Base-by-base conservation (phyloP, 306 rosid species). In the Cotoneaster glaucophyllus region DNA sequence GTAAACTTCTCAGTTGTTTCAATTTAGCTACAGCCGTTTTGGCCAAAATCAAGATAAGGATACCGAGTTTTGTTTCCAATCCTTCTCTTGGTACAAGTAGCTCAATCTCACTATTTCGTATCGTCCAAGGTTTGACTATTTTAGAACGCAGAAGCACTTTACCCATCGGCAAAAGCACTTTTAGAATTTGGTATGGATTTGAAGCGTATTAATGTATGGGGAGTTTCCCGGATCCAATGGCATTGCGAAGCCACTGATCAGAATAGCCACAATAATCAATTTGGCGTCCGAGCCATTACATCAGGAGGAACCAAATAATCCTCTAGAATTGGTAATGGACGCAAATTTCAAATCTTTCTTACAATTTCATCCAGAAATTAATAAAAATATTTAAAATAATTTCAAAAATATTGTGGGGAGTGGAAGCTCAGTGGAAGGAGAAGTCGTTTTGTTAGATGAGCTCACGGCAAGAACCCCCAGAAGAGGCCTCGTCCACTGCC, bases 341-440 rank as follows among this genome's bases (percentile, higher is more conserved):
- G 93, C 89, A 81, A 31, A 3, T 22, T 10, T 57, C 28, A 58
- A 4, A 11, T 24, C 0, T 0, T 59, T 12, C 3, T 24, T 0
- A 9, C 6, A 45, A 17, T 28, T 63, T 63, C 4, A 63, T 1
- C 8, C 8, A 48, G 6, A 32, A 2, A 52, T 34, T 34, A 34
- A 32, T 32, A 32, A 45, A 45, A 45, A 45, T 14, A 45, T 4
- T 45, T 45, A 1, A 45, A 0, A 45, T 14, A 14, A 15, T 1
- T 48, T 48, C 54, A 48, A 15, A 5, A 48, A 48, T 14, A 1
- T 4, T 48, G 2, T 10, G 14, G 26, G 62, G 4, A 56, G 5
- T 24, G 70, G 53, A 21, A 80, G 93, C 98, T 93, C 98, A 93
- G 98, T 72, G 96, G 98, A 93, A 93, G 98, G 98, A 93, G 98